A percentile compares a stretch with the other conserved stretches of the same genome.
Evolutionary conservation across 495 filamentous ascomycete species (phyloP).

Genomic region (Polyplosphaeria fusca): DNA sequence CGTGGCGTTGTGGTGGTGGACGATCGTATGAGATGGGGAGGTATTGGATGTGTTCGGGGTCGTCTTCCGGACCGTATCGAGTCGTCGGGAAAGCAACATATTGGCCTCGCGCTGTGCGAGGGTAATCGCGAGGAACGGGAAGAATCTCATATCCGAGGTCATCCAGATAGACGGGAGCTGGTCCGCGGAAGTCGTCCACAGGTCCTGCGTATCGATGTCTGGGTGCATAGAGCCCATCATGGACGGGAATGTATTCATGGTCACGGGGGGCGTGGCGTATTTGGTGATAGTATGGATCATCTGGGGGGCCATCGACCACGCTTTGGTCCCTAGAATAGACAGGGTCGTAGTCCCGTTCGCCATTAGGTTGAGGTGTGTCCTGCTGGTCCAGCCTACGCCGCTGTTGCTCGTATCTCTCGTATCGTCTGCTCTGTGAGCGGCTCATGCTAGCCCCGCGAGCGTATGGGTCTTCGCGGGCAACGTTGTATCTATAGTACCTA

Average conservation of each 20-base stretch:
- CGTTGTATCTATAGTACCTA: conserved; percentile 25
- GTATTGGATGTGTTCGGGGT: conserved; percentile 8
- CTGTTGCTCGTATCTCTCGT: conserved; percentile 28
- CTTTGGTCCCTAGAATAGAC: conserved; percentile 27
- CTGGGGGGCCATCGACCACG: conserved; percentile 15
- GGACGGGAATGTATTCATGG: conserved; percentile 23
- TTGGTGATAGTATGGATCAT: conserved; percentile 16
- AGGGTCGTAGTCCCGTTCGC: conserved; percentile 19
- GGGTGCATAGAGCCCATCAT: conserved; percentile 22
- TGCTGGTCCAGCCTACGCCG: conserved; percentile 30
- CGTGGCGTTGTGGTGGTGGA: conserved; percentile 7
- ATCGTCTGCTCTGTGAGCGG: conserved; percentile 24
- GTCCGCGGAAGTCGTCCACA: conserved; percentile 10
- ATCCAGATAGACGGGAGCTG: conserved; percentile 21
- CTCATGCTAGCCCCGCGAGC: conserved; percentile 19
- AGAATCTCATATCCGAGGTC: conserved; percentile 27
- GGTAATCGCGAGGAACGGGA: conserved; percentile 21
- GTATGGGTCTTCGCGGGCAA: conserved; percentile 29
- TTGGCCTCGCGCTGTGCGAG: conserved; percentile 2
- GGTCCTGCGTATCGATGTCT: conserved; percentile 18
- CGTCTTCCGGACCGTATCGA: conserved; percentile 4
- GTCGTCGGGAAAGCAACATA: conserved; percentile 1
- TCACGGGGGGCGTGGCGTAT: conserved; percentile 1
- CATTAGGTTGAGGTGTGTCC: conserved; percentile 24
- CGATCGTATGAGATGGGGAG: conserved; percentile 18